Conservation (phyloP, 257 asterid genomes). For the Nicotiana attenuata region DNA sequence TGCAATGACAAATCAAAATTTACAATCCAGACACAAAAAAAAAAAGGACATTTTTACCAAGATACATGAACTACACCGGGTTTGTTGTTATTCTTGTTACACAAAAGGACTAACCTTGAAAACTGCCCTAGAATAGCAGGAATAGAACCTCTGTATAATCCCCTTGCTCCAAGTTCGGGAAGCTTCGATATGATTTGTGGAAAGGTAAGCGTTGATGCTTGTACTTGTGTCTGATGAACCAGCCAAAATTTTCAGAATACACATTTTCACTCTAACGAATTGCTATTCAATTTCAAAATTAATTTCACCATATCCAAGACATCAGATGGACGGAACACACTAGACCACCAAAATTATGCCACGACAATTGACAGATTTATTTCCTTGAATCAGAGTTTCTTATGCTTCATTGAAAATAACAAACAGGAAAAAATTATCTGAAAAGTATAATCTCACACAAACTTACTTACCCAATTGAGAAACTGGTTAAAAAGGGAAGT, state of each 20-base stretch:
- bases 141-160: constrained; percentile 86
- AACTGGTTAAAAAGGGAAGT: background rate
- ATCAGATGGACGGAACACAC: background rate
- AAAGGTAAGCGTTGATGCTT: constrained; percentile 90
- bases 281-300: background rate
- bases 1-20: constrained; percentile 26
- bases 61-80: background rate
- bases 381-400: background rate
- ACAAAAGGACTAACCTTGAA: constrained; percentile 53
- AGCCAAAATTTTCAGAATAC: constrained; percentile 16
- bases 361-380: background rate
- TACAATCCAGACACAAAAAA: constrained; percentile 10
- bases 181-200: constrained; percentile 80
- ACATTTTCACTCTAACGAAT: background rate
- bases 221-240: constrained; percentile 76
- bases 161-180: constrained; percentile 80
- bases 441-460: background rate
- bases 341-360: background rate
- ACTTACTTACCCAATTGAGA: background rate
- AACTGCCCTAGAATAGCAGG: constrained; percentile 98
- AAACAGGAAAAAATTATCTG: background rate
- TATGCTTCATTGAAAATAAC: background rate
- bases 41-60: background rate
- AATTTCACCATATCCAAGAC: background rate
- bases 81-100: too few relatives aligned